Base-by-base conservation (phyloP, 2,329 filamentous ascomycete genomes). In the Nemania sp. region DNA sequence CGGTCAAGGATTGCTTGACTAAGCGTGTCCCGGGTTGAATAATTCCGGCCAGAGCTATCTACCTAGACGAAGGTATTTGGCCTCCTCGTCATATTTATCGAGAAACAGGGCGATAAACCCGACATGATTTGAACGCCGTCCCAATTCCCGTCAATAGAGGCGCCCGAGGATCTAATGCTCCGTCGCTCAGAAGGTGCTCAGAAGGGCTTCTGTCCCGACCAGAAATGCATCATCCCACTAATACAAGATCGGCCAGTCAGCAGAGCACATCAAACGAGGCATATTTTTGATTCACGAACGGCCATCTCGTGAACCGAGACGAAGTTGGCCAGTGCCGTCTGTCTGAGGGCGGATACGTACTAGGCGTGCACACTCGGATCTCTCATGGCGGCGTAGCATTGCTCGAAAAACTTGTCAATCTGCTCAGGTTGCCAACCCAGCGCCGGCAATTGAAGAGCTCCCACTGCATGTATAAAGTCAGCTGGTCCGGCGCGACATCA, bases 151-250 rank as follows among this genome's bases (percentile, higher is more conserved):
- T n/a, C n/a, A n/a, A n/a, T n/a, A n/a, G n/a, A n/a, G n/a, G n/a
- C n/a, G n/a, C n/a, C n/a, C n/a, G n/a, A n/a, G n/a, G n/a, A n/a
- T n/a, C n/a, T n/a, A n/a, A n/a, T n/a, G n/a, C n/a, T n/a, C n/a
- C n/a, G n/a, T 7, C 34, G 34, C 34, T 35, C 34, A 35, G 34
- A 35, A 7, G 7, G 35, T 39, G 10, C 35, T n/a, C 35, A 39
- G 3, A 39, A 48, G 0, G 76, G 76, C 56, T 77, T 78, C 66
- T 78, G 77, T 1, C 73, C 76, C 35, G 75, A 78, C 76, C 76
- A 78, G 48, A 78, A 78, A 51, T 78, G 75, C 76, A 78, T 78
- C 66, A 75, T 75, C 12, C 74, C 65, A 47, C 65, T 65, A 56
- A 57, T 29, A 29, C 17, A 37, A 7, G 15, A 13, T 40, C 42